Conservation (phyloP, 805 yeast genomes). For the Peterozyma xylosa region DNA sequence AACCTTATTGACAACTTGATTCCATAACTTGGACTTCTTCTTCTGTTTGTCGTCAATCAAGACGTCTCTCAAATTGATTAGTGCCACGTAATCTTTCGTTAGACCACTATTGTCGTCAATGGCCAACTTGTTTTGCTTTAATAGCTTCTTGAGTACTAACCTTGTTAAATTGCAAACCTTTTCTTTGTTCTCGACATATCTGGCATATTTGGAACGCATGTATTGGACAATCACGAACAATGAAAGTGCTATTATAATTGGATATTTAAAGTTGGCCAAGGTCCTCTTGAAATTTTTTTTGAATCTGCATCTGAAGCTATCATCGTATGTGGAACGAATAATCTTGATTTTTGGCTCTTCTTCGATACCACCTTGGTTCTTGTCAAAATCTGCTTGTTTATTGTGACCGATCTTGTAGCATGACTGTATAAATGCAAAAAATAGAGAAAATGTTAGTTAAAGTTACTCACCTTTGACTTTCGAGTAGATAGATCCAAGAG, state of each 20-base stretch:
- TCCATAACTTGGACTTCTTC: slow-evolving; percentile 50
- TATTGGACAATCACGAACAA: slow-evolving; percentile 10
- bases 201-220: slow-evolving; percentile 22
- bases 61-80: slow-evolving; percentile 67
- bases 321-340: slow-evolving; percentile 70
- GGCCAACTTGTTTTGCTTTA: slow-evolving; percentile 32
- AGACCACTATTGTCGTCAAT: slow-evolving; percentile 23
- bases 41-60: slow-evolving; percentile 36
- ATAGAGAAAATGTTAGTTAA: slow-evolving; percentile 4
- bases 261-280: slow-evolving; percentile 1
- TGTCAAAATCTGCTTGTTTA: slow-evolving; percentile 14
- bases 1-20: slow-evolving; percentile 40
- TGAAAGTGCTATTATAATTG: neutral
- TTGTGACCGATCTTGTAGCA: slow-evolving; percentile 14
- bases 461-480: neutral
- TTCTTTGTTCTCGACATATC: slow-evolving; percentile 28
- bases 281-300: slow-evolving; percentile 40
- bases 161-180: slow-evolving; percentile 37
- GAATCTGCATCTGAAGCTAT: slow-evolving; percentile 48
- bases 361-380: slow-evolving; percentile 28
- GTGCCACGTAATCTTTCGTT: slow-evolving; percentile 45
- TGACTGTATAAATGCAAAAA: slow-evolving; percentile 14
- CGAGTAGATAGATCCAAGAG: neutral
- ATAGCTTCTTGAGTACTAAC: slow-evolving; percentile 43
- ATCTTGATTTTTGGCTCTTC: slow-evolving; percentile 35